Base-by-base conservation (phyloP, 2,329 filamentous ascomycete species). In the Fusarium proliferatum region DNA sequence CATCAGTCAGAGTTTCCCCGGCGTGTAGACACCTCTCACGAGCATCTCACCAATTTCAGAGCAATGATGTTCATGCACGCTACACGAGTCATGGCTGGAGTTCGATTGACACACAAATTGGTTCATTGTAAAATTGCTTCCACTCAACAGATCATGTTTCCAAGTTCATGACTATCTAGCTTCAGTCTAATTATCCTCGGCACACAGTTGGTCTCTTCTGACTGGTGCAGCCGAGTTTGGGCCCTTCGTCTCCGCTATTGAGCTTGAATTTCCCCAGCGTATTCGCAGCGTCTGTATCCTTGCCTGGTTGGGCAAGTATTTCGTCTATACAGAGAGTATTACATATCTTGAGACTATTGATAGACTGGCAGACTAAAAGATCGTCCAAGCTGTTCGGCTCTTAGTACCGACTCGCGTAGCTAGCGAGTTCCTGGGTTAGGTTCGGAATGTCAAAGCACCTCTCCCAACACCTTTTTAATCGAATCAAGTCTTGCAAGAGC, bases 1-100 rank as follows among this genome's bases (percentile, higher is more conserved):
- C 51, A 34, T 67, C 51, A n/a, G n/a, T 67, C 16, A 34, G 66
- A 49, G n/a, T 21, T 67, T 67, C 38, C 34, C 38, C 51, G 39
- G 45, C 19, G 19, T 39, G 17, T 19, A 38, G 33, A 33, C 10
- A 12, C 23, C 21, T n/a, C 28, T 42, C 23, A 3, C 9, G 26
- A 60, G 34, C 28, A 19, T 51, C 21, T 66, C 23, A 41, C 26
- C 36, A 51, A 67, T 67, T 60, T 51, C 28, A 23, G 9, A 7
- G 12, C 10, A 23, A 26, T 33, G n/a, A 41, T 26, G n/a, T 26
- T 36, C 21, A 43, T 58, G 49, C 36, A 59, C 33, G 51, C 49
- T 45, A 39, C 52, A n/a, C 45, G 52, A 67, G 34, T 67, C 45
- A 51, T 42, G 21, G 13, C 5, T 48, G 21, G 30, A 39, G 39